A percentile compares a stretch with the other conserved stretches of the same genome.
These are phyloP conservation scores for Neocallimastix lanati DNA, from an alignment of 192 early-diverging fungal species.

Conservation along the genomic window DNA sequence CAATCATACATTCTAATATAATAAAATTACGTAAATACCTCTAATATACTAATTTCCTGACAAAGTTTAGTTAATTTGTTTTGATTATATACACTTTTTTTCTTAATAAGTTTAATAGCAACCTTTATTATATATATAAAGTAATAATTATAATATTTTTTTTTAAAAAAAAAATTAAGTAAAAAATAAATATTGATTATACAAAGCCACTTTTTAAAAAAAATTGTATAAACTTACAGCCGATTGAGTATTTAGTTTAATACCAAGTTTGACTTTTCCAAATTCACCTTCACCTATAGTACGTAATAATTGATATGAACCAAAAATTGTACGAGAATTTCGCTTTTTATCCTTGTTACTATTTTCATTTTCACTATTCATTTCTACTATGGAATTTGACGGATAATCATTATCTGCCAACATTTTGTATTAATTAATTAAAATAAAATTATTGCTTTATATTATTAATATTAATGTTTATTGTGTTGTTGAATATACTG, in stretches of 20 bases:
- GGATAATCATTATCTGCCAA: not conserved
- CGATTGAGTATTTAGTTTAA: not conserved
- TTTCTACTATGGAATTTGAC: not conserved
- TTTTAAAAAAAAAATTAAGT: too few relatives aligned
- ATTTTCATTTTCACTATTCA: not conserved
- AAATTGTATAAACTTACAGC: not conserved
- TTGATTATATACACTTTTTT: constrained; percentile 67
- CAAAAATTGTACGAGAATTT: not conserved
- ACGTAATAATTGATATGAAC: constrained; percentile 1
- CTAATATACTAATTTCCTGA: constrained; percentile 81
- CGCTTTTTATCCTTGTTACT: not conserved
- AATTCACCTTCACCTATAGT: constrained; percentile 8
- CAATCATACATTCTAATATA: not conserved
- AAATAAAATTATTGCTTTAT: too few relatives aligned
- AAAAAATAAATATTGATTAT: too few relatives aligned
- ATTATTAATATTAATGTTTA: too few relatives aligned
- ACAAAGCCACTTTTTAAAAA: too few relatives aligned
- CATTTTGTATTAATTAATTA: too few relatives aligned
- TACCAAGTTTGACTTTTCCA: constrained; percentile 6
- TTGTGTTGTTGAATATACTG: too few relatives aligned
- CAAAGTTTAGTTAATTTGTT: constrained; percentile 75
- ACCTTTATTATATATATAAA: constrained; percentile 28
- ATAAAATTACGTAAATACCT: too few relatives aligned
- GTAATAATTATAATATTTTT: too few relatives aligned
- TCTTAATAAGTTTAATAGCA: constrained; percentile 89